These are phyloP conservation scores for Brassica incana DNA, from an alignment of 345 rosid species.

Conservation along the genomic window DNA sequence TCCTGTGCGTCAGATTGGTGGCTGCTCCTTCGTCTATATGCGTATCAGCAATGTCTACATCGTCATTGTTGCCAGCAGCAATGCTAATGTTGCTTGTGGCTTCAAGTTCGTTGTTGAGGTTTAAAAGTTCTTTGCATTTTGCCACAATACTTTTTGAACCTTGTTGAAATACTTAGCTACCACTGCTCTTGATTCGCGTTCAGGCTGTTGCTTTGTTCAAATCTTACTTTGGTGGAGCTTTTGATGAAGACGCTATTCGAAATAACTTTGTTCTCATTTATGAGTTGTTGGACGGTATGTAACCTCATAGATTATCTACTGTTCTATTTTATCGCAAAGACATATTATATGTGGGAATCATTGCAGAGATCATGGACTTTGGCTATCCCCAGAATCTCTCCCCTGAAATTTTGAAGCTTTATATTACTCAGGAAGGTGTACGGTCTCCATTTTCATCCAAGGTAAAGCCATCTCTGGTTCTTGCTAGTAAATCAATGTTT, in stretches of 20 bases:
- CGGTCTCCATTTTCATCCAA: constrained; percentile 98
- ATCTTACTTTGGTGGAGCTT: constrained; percentile 97
- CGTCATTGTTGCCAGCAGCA: constrained; percentile 97
- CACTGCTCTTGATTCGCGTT: constrained; percentile 5
- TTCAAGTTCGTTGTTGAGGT: constrained; percentile 99
- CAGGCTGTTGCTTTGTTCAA: constrained; percentile 97
- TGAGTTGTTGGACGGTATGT: constrained; percentile 95
- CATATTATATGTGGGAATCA: not conserved
- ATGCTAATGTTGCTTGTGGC: constrained; percentile 98
- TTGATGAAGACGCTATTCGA: constrained; percentile 97
- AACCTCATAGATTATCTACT: not conserved
- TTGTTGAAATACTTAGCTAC: too few species aligned
- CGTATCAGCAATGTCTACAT: constrained; percentile 97
- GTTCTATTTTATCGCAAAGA: too few species aligned
- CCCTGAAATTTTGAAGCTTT: constrained; percentile 95
- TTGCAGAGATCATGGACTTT: constrained; percentile 96
- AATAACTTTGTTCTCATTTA: constrained; percentile 96
- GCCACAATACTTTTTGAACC: not conserved
- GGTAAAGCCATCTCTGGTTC: constrained; percentile 46
- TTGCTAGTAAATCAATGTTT: not conserved
- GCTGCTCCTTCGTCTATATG: constrained; percentile 95
- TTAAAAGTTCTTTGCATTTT: not conserved
- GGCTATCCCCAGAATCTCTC: constrained; percentile 98
- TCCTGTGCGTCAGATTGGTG: constrained; percentile 97
- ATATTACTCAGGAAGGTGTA: constrained; percentile 97